Conservation (phyloP, 371 early-diverging fungal genomes). For the Mortierella sp. region DNA sequence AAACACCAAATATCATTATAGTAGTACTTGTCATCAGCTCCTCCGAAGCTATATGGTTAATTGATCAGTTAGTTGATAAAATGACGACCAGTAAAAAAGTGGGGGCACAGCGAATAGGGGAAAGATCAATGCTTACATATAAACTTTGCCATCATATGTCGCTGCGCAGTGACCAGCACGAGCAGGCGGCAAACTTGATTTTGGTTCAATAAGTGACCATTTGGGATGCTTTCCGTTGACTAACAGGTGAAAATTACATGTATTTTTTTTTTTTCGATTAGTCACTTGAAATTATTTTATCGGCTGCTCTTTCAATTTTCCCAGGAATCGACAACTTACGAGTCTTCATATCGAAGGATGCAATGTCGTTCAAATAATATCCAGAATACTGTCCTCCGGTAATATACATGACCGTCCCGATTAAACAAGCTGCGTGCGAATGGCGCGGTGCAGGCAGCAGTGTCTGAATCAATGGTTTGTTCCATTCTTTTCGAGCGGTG, state of each 20-base stretch:
- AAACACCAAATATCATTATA: constrained; percentile 85
- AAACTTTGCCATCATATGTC: constrained; percentile 68
- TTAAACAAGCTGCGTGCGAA: constrained; percentile 74
- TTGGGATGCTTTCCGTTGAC: constrained; percentile 59
- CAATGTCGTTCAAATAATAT: constrained; percentile 76
- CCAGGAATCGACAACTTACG: constrained; percentile 55
- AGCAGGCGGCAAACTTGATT: constrained; percentile 65
- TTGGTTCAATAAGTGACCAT: constrained; percentile 66
- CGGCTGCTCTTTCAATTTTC: background rate
- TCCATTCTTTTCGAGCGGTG: constrained; percentile 65
- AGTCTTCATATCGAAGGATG: constrained; percentile 74
- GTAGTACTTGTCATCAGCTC: constrained; percentile 74
- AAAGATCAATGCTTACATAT: constrained; percentile 59
- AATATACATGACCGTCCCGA: constrained; percentile 76
- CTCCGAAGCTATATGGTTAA: constrained; percentile 72
- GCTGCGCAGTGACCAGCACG: constrained; percentile 73
- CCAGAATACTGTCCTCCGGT: constrained; percentile 81
- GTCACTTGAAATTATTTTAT: background rate
- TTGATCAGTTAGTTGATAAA: background rate
- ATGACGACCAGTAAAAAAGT: background rate
- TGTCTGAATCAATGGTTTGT: constrained; percentile 67
- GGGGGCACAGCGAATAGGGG: too few species aligned
- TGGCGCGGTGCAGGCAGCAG: constrained; percentile 72
- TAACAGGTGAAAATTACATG: constrained; percentile 1
- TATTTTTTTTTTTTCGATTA: background rate